Conservation (phyloP, 1,284 basidiomycete species). For the Papiliotrema flavescens region DNA sequence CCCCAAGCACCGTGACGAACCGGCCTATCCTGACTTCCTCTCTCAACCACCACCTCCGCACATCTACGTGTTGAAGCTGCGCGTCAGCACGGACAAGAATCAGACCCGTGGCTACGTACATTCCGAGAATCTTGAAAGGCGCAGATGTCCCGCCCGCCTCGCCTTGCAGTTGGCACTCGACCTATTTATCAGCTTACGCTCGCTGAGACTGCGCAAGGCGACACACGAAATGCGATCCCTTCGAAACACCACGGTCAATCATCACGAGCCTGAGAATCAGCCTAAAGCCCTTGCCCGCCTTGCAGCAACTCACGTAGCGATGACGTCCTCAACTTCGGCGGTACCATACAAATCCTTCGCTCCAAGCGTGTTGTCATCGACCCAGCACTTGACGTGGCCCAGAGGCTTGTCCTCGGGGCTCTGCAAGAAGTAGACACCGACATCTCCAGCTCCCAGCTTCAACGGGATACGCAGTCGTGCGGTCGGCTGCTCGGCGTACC, state of each 20-base stretch:
- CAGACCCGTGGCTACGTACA: slow-evolving; percentile 49
- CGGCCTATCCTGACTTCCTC: neutral
- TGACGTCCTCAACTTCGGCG: slow-evolving; percentile 48
- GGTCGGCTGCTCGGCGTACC: slow-evolving; percentile 41
- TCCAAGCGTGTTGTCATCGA: slow-evolving; percentile 54
- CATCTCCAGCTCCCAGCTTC: slow-evolving; percentile 52
- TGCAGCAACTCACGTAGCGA: slow-evolving; percentile 47
- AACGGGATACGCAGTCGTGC: slow-evolving; percentile 45
- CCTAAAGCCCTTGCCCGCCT: neutral
- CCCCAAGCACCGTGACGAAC: too few species aligned
- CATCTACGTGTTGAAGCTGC: slow-evolving; percentile 21
- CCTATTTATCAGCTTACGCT: slow-evolving; percentile 10
- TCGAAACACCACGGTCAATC: slow-evolving; percentile 71
- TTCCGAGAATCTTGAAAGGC: slow-evolving; percentile 78
- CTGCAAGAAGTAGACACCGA: slow-evolving; percentile 54
- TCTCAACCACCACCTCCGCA: neutral
- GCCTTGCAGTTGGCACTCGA: slow-evolving; percentile 75
- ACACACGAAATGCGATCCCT: slow-evolving; percentile 79
- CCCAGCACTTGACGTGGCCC: slow-evolving; percentile 54
- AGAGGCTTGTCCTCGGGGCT: slow-evolving; percentile 48
- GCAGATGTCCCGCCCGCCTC: slow-evolving; percentile 65
- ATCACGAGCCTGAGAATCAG: slow-evolving; percentile 57
- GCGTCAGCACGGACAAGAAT: neutral
- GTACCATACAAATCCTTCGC: slow-evolving; percentile 51
- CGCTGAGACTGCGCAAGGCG: neutral